Conservation (phyloP, 2,329 filamentous ascomycete genomes). For the Thelonectria rubi region DNA sequence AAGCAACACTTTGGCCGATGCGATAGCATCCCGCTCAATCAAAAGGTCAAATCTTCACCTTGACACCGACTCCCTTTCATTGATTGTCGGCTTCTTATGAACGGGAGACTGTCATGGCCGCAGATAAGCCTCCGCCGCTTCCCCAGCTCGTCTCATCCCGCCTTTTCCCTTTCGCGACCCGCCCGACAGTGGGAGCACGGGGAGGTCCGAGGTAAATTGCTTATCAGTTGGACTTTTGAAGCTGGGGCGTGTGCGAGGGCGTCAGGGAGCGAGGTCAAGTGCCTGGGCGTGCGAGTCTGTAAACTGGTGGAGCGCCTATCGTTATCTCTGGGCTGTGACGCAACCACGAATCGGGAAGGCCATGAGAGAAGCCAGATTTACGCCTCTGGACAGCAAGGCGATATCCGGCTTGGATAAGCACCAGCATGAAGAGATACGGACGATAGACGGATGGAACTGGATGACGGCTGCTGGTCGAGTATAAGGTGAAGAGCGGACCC, state of each 20-base stretch:
- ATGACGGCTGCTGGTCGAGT: background rate
- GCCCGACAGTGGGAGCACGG: background rate
- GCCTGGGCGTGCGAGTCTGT: conserved; percentile 11
- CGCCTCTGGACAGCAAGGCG: background rate
- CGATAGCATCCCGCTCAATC: background rate
- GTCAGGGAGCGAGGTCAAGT: conserved; percentile 9
- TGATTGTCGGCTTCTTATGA: background rate
- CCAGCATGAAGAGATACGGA: background rate
- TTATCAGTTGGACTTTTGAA: conserved; percentile 18
- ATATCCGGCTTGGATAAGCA: background rate
- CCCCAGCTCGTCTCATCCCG: conserved; percentile 13
- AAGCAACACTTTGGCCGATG: background rate
- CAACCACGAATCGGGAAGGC: conserved; percentile 15
- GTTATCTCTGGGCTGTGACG: conserved; percentile 21
- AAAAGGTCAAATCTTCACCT: background rate
- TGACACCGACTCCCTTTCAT: background rate
- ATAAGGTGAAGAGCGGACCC: conserved; percentile 9
- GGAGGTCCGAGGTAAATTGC: conserved; percentile 14
- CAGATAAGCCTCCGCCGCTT: conserved; percentile 5
- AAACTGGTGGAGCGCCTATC: conserved; percentile 19
- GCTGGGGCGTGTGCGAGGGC: conserved; percentile 15
- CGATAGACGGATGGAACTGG: background rate
- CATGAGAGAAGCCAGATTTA: conserved; percentile 9
- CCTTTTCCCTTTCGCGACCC: conserved; percentile 13
- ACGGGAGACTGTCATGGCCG: background rate